These are phyloP conservation scores for Aspergillus ruber DNA, from an alignment of 2,329 filamentous ascomycete genomes.

Conservation along the genomic window DNA sequence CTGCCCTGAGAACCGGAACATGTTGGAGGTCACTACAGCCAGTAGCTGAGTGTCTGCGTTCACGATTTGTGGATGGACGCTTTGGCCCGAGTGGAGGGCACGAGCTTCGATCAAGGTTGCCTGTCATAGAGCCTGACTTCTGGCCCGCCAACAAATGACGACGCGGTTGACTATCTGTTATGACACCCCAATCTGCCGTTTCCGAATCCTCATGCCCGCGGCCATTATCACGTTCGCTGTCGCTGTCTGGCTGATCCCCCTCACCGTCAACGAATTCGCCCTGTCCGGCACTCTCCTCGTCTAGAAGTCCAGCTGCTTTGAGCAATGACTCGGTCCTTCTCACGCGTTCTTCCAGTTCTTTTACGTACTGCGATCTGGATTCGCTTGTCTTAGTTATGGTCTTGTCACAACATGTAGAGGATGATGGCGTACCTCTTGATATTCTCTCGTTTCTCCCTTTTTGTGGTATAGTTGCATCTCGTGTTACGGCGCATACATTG, in stretches of 20 bases:
- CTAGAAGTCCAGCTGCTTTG: constrained; percentile 72
- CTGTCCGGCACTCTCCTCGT: constrained; percentile 65
- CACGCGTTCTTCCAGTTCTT: constrained; percentile 85
- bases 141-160: constrained; percentile 3
- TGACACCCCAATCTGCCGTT: constrained; percentile 25
- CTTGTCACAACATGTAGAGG: background rate
- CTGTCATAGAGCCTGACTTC: constrained; percentile 2
- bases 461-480: constrained; percentile 84
- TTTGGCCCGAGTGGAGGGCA: constrained; percentile 4
- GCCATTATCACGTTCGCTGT: constrained; percentile 20
- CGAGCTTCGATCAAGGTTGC: constrained; percentile 15
- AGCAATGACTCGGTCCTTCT: constrained; percentile 83
- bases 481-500: constrained; percentile 95
- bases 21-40: constrained; percentile 44
- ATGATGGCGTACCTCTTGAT: constrained; percentile 66
- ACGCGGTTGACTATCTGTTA: constrained; percentile 14
- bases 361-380: constrained; percentile 83
- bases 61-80: background rate
- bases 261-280: constrained; percentile 17
- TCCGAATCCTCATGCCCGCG: constrained; percentile 31
- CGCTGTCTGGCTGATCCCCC: constrained; percentile 11
- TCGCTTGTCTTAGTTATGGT: constrained; percentile 2
- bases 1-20: constrained; percentile 79
- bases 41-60: constrained; percentile 31
- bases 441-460: constrained; percentile 86